Evolutionary conservation across 768 basidiomycete species (phyloP).

Genomic region (Suillus subaureus): DNA sequence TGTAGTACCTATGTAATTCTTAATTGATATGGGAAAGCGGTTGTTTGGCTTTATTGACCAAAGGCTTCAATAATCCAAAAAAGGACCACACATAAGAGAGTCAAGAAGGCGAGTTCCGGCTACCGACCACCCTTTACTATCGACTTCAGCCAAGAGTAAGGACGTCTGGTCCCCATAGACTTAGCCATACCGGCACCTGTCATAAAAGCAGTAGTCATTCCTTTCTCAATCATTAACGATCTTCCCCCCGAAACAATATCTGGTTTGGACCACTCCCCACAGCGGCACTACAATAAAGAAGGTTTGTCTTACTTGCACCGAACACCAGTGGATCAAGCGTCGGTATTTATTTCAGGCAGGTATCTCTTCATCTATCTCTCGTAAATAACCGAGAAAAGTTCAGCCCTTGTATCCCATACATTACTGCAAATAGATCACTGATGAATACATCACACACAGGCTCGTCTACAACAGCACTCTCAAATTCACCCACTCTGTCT

Average conservation of each 20-base stretch:
- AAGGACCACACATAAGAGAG: conserved; percentile 8
- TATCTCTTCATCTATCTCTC: conserved; percentile 6
- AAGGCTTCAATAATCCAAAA: conserved; percentile 18
- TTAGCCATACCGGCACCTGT: conserved; percentile 8
- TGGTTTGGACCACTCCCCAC: conserved; percentile 16
- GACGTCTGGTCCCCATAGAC: background rate
- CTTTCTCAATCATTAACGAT: conserved; percentile 10
- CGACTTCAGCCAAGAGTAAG: conserved; percentile 4
- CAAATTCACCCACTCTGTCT: conserved; percentile 32
- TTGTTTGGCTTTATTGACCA: conserved; percentile 25
- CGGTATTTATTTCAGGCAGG: conserved; percentile 14
- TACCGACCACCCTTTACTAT: conserved; percentile 9
- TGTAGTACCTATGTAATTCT: background rate
- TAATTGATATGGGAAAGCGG: conserved; percentile 5
- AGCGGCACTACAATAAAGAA: conserved; percentile 17
- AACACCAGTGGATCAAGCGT: conserved; percentile 16
- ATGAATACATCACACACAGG: conserved; percentile 17
- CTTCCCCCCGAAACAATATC: conserved; percentile 10
- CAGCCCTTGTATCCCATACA: background rate
- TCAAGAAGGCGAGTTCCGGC: conserved; percentile 10
- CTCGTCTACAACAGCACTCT: conserved; percentile 20
- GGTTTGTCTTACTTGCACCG: conserved; percentile 13
- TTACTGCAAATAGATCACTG: conserved; percentile 3
- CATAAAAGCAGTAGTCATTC: conserved; percentile 11
- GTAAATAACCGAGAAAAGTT: background rate